Evolutionary conservation across 106 monocot genomes (phyloP), one percentile per base, ranked within the genome.

Genomic region (Xerophyta viscosa): DNA sequence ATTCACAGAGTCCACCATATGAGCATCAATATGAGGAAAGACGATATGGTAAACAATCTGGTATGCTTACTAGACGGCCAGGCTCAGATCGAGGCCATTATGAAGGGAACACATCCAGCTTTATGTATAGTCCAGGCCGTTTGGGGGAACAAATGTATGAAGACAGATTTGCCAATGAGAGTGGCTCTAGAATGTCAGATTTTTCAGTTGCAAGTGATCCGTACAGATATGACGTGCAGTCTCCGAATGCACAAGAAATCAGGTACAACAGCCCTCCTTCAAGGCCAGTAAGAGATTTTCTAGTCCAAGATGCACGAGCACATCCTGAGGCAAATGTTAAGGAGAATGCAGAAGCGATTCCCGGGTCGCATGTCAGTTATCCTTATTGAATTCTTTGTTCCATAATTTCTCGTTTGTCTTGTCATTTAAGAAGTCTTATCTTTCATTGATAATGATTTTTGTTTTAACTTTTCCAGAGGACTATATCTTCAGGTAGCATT

Each of bases 71-170:
- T 60, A 82, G 89, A 62, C 89, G 84, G 43, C 76, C 85, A 46
- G 96, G 96, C 50, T 98, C 96, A 50, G 89, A 90, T 49, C 36
- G 75, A 41, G 79, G 78, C n/a, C 65, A 41, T 58, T 86, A 86
- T 71, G 88, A 80, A 50, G 83, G 81, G 66, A 96, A 88, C 56
- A 22, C 79, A 3, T 69, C 89, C 54, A 74, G 68, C 64, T 69
- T 82, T 50, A 26, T 79, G 17, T 74, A 70, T 63, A 84, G 85
- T 62, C 78, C 89, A 36, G 80, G 76, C 56, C 66, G 55, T 57
- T 54, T 29, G 27, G 66, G 28, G 48, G 75, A 78, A 20, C 68
- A 80, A 13, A 77, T 57, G 51, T 77, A 73, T 39, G 81, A 88
- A 46, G 88, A 96, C 23, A 78, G 62, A 62, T 86, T 89, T 74